A percentile compares a stretch with the other conserved stretches of the same genome.
Evolutionary conservation across 768 basidiomycete species (phyloP).

Genomic region (Tylopilus cervinicoccineus): DNA sequence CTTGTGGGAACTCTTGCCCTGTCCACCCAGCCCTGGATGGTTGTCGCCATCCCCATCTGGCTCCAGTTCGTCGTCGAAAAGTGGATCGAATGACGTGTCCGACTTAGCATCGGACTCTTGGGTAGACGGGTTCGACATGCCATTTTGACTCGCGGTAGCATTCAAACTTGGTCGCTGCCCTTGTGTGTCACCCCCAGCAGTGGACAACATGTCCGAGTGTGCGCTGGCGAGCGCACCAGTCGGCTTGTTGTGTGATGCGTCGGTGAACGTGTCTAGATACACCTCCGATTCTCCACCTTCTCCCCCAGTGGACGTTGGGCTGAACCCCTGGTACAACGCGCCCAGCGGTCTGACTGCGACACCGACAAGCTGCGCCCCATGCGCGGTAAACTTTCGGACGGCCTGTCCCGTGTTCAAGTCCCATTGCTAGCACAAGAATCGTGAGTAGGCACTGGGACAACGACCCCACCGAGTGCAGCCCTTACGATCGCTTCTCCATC

Average conservation of each 20-base stretch:
- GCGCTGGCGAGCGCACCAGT: conserved; percentile 15
- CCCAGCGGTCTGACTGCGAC: conserved; percentile 70
- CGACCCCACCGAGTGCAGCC: conserved; percentile 11
- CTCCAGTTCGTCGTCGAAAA: conserved; percentile 86
- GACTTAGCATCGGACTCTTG: conserved; percentile 64
- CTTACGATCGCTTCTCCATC: conserved; percentile 85
- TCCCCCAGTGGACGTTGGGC: conserved; percentile 26
- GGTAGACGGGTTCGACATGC: conserved; percentile 19
- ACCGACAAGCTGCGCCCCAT: conserved; percentile 81
- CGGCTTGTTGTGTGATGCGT: conserved; percentile 8
- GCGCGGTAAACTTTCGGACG: conserved; percentile 72
- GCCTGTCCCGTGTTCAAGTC: conserved; percentile 89
- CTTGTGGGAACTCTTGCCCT: conserved; percentile 14
- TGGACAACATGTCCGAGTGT: conserved; percentile 21
- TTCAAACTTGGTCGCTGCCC: conserved; percentile 13
- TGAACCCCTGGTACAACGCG: conserved; percentile 32
- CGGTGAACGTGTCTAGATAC: conserved; percentile 11
- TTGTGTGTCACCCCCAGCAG: conserved; percentile 18
- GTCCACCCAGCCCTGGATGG: conserved; percentile 15
- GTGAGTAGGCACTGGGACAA: conserved; percentile 4
- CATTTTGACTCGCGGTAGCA: conserved; percentile 22
- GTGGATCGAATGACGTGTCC: conserved; percentile 78
- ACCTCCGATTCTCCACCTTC: conserved; percentile 18
- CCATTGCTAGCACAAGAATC: conserved; percentile 71
- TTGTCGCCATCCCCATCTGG: conserved; percentile 45